A percentile compares a stretch with the other conserved stretches of the same genome.
These are phyloP conservation scores for Hypoxylon sp. DNA, from an alignment of 2,329 filamentous ascomycete species.

Conservation along the genomic window DNA sequence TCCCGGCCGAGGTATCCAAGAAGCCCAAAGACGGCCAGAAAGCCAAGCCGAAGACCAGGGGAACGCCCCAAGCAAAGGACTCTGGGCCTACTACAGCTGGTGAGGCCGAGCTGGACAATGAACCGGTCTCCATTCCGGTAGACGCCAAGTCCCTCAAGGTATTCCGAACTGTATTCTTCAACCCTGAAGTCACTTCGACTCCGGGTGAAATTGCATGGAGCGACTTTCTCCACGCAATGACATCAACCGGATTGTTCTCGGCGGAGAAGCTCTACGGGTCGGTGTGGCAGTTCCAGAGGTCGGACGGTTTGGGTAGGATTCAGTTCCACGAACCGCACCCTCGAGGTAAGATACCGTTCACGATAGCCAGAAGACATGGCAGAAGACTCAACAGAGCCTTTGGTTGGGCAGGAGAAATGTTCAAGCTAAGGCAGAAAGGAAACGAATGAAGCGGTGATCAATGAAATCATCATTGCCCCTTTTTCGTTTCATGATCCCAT, in stretches of 20 bases:
- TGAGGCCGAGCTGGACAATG: not conserved
- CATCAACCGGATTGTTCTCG: constrained; percentile 62
- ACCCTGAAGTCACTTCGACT: constrained; percentile 52
- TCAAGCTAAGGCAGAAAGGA: constrained; percentile 49
- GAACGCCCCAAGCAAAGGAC: not conserved
- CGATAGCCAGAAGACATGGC: constrained; percentile 62
- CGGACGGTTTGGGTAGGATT: constrained; percentile 64
- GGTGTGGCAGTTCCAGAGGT: constrained; percentile 71
- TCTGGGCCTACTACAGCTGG: not conserved
- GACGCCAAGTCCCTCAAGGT: constrained; percentile 55
- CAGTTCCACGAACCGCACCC: constrained; percentile 75
- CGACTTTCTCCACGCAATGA: constrained; percentile 69
- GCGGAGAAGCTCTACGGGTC: constrained; percentile 72
- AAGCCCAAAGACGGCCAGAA: not conserved
- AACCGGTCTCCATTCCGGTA: constrained; percentile 45
- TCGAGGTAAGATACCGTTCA: constrained; percentile 65
- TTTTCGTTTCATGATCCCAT: not conserved
- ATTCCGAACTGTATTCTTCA: constrained; percentile 61
- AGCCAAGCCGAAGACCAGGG: constrained; percentile 1
- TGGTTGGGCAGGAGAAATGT: constrained; percentile 65
- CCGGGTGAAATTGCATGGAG: constrained; percentile 67
- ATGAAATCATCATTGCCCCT: not conserved
- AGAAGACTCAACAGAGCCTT: constrained; percentile 65
- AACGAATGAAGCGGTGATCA: not conserved
- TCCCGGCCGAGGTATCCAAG: not conserved